Base-by-base conservation (phyloP, 345 rosid genomes). In the Citrus unshiu region DNA sequence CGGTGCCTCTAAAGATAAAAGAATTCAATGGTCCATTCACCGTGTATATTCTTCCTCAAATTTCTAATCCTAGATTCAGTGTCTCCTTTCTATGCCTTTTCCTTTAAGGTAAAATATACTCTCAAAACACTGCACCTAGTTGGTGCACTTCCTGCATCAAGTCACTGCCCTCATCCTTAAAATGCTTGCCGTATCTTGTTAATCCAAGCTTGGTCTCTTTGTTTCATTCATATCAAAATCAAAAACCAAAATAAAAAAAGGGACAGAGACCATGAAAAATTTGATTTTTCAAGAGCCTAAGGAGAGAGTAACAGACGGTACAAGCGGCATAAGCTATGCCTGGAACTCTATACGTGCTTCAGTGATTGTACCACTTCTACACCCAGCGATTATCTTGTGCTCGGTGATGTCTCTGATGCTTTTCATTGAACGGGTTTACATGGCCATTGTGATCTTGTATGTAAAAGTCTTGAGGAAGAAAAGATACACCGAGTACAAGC, bases 321-420 rank as follows among this genome's bases (percentile, higher is more conserved):
- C 59, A 25, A 83, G 73, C 61, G 68, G 12, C 71, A 34, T 80
- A n/a, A 71, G 77, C 63, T 74, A 30, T 54, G 68, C 22, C 39
- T 70, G 73, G 85, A 78, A 57, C 43, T 80, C 76, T 39, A 51
- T 80, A 77, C 22, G 59, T 46, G 69, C 51, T 59, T 81, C 81
- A 19, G 73, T 90, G 24, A 56, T 81, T 72, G 79, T 83, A 6
- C 88, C 88, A 8, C 61, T 90, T 79, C 85, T 90, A 56, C 78
- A 60, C 72, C 70, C 81, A 32, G 79, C 87, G 16, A 80, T 88
- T 68, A 70, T 66, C 49, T 10, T 88, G 43, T 87, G 89, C 76
- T 80, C 82, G 59, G 74, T 79, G 37, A 85, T 88, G 88, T 88
- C 93, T 40, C 66, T 88, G 2, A 81, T 87, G 89, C 84, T 90